These are phyloP conservation scores for Orychophragmus violaceus DNA, from an alignment of 345 rosid species.

Conservation along the genomic window DNA sequence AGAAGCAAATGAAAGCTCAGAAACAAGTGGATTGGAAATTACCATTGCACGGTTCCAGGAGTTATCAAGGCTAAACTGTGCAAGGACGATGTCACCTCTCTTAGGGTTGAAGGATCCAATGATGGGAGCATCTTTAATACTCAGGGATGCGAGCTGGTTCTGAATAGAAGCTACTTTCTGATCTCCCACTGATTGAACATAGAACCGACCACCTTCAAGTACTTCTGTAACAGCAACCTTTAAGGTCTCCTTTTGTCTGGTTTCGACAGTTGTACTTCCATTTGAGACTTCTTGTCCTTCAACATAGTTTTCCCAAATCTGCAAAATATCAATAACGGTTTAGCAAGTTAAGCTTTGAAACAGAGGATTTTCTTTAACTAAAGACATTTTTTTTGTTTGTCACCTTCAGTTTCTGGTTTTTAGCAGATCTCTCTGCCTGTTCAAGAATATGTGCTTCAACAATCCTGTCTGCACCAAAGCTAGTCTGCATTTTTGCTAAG, in stretches of 20 bases:
- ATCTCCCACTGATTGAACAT: constrained; percentile 77
- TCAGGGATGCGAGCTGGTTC: constrained; percentile 72
- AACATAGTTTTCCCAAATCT: constrained; percentile 97
- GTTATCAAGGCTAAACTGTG: constrained; percentile 89
- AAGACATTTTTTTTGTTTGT: constrained; percentile 7
- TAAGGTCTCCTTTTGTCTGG: constrained; percentile 82
- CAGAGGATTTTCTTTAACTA: neutral
- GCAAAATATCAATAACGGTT: constrained; percentile 10
- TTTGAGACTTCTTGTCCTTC: constrained; percentile 89
- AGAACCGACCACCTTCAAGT: constrained; percentile 82
- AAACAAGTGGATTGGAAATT: constrained; percentile 11
- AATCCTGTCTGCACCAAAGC: constrained; percentile 82
- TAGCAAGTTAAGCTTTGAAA: neutral
- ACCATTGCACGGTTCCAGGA: constrained; percentile 99
- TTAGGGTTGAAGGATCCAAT: constrained; percentile 82
- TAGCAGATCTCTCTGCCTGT: constrained; percentile 87
- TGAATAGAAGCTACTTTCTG: constrained; percentile 68
- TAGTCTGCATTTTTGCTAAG: constrained; percentile 78
- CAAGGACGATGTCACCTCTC: constrained; percentile 85
- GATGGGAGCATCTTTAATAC: constrained; percentile 67
- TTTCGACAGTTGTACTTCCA: constrained; percentile 50
- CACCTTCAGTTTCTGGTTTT: constrained; percentile 82
- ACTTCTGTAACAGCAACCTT: constrained; percentile 93
- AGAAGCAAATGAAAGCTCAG: neutral
- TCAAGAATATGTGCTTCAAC: constrained; percentile 80